phyloP scores from a whole-genome alignment of 768 basidiomycete species.

The Fomitopsis pulvina region DNA sequence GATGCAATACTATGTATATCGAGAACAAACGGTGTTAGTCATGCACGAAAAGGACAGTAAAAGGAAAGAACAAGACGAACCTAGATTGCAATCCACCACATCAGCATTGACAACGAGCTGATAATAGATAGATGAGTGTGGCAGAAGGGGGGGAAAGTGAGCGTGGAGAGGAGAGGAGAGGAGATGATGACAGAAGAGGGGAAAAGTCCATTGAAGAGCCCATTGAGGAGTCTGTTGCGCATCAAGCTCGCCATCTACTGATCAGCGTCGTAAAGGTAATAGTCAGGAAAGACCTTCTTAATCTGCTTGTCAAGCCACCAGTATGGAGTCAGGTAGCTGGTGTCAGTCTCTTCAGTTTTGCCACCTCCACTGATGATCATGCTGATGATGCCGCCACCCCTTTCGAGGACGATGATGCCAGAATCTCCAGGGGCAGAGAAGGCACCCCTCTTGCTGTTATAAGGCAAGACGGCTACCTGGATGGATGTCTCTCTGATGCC shows the following conservation, averaged over 20 bases:
- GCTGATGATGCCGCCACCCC: conserved; percentile 21
- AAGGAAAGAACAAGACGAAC: background rate
- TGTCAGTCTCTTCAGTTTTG: conserved; percentile 3
- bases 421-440: conserved; percentile 37
- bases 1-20: too few relatives aligned
- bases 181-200: too few relatives aligned
- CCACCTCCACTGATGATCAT: conserved; percentile 24
- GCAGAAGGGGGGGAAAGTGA: too few relatives aligned
- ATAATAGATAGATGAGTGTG: too few relatives aligned
- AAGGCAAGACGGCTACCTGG: conserved; percentile 12
- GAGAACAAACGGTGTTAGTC: too few relatives aligned
- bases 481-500: conserved; percentile 8
- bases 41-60: background rate
- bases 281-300: conserved; percentile 5
- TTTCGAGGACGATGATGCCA: conserved; percentile 23
- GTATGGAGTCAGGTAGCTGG: conserved; percentile 25
- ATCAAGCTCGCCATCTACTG: too few relatives aligned
- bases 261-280: background rate
- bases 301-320: conserved; percentile 23
- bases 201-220: too few relatives aligned
- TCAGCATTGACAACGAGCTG: too few relatives aligned
- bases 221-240: too few relatives aligned
- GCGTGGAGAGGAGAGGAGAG: too few relatives aligned
- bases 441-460: conserved; percentile 18
- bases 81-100: too few relatives aligned